Percentiles rank a stretch among this genome's conserved stretches.
Conservation (phyloP, 2,329 filamentous ascomycete genomes). For the Botrytis porri region DNA sequence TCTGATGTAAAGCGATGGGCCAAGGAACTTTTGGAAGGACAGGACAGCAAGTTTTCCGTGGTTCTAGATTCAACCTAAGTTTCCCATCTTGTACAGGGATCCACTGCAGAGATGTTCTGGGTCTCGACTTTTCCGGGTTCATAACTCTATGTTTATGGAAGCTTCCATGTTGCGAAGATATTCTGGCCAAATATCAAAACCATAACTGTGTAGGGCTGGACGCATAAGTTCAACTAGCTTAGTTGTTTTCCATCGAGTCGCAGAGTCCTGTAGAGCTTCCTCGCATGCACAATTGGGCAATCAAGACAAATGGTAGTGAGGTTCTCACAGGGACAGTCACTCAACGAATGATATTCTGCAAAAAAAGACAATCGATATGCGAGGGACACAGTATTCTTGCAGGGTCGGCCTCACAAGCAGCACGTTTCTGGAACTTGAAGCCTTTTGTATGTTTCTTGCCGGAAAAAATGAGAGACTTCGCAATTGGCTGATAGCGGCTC, state of each 20-base stretch:
- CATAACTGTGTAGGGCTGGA: not conserved
- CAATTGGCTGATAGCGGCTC: not conserved
- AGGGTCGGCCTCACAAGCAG: too few relatives aligned
- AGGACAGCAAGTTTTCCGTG: not conserved
- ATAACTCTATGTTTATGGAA: not conserved
- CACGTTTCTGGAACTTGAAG: not conserved
- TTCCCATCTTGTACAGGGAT: not conserved
- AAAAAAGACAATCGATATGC: not conserved
- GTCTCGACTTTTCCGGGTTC: not conserved
- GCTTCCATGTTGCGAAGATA: not conserved
- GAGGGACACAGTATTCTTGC: too few relatives aligned
- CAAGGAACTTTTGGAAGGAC: not conserved
- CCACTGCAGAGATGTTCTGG: not conserved
- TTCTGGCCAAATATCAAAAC: rapidly evolving
- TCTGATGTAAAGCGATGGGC: not conserved
- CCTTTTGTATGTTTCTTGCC: not conserved
- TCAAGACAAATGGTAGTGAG: not conserved
- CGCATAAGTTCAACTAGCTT: not conserved
- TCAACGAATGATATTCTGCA: too few relatives aligned
- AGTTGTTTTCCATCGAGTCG: not conserved
- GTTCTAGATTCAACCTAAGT: too few relatives aligned
- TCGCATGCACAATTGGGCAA: not conserved
- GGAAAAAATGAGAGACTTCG: not conserved
- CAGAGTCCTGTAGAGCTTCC: not conserved
- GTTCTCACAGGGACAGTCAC: not conserved